phyloP scores from a whole-genome alignment of 2,329 filamentous ascomycete species.

The Aspergillus sp. region DNA sequence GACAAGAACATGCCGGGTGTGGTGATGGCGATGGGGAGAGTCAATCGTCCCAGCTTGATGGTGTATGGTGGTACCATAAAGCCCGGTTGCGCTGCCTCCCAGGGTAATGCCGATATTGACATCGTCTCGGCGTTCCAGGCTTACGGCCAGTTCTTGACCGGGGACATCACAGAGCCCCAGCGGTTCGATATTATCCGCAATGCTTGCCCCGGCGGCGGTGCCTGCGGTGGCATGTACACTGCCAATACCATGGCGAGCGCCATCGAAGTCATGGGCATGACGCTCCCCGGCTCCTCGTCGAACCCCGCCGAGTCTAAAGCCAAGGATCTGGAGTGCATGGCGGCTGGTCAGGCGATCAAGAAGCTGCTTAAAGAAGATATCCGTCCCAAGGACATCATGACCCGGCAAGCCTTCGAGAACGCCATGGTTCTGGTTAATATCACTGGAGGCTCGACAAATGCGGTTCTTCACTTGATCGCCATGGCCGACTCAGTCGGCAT shows the following conservation, averaged over 20 bases:
- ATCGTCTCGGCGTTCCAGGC: conserved; percentile 97
- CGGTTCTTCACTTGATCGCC: conserved; percentile 74
- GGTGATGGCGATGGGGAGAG: conserved; percentile 83
- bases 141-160: conserved; percentile 88
- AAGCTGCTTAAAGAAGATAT: conserved; percentile 68
- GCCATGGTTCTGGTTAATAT: conserved; percentile 77
- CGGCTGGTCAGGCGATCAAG: conserved; percentile 63
- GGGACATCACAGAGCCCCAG: conserved; percentile 81
- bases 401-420: conserved; percentile 71
- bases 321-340: conserved; percentile 65
- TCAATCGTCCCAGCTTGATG: conserved; percentile 93
- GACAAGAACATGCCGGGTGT: conserved; percentile 99
- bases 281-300: conserved; percentile 71
- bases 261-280: conserved; percentile 65
- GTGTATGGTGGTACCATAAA: conserved; percentile 93
- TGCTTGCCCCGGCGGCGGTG: conserved; percentile 75
- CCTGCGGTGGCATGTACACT: conserved; percentile 80
- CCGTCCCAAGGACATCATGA: conserved; percentile 67
- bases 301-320: conserved; percentile 64
- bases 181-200: conserved; percentile 91
- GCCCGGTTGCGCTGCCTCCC: conserved; percentile 71
- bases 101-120: conserved; percentile 68
- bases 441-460: conserved; percentile 76
- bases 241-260: conserved; percentile 69
- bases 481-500: conserved; percentile 74